Base-by-base conservation (phyloP, 1,284 basidiomycete species). In the Sanguinoderma infundibulare region DNA sequence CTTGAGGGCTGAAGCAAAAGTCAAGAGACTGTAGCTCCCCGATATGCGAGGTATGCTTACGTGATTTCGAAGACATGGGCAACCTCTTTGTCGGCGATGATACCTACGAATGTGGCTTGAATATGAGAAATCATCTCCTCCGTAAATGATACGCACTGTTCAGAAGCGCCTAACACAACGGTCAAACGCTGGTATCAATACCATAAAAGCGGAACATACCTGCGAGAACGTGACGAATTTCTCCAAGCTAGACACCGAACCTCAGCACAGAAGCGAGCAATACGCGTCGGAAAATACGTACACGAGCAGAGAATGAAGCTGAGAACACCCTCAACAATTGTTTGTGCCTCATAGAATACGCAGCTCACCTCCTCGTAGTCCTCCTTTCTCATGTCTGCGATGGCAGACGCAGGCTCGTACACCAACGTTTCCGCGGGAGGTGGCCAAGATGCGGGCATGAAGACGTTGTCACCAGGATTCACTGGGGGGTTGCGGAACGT, bases 191-290 rank as follows among this genome's bases (percentile, higher is more conserved):
- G 28, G 51, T 10, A n/a, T 9, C 3, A 4, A 30, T 46, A 9
- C 26, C 9, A 10, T 55, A 17, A 22, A 32, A 32, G 7, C 2
- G 15, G 14, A 60, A 63, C 72, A 57, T 67, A 83, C 86, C 70
- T 85, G 83, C 1, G 89, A 90, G 51, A 90, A 83, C 0, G 78
- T 78, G 1, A 87, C 77, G 61, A 86, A 91, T 75, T 91, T 90
- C 58, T 87, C 86, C 24, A 91, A 71, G 8, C 87, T 89, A 58
- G 9, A 32, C 17, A 47, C 28, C 26, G 55, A 49, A 34, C 26
- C 44, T 22, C 38, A 39, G 34, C 5, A 26, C 8, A 39, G 10
- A 7, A 52, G 22, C 9, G 14, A 32, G 22, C 14, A 55, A 14
- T 34, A 38, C 5, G 6, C 22, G 8, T 5, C 5, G 24, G 42